phyloP scores from a whole-genome alignment of 2,329 filamentous ascomycete species.

The Cryphonectria parasitica region DNA sequence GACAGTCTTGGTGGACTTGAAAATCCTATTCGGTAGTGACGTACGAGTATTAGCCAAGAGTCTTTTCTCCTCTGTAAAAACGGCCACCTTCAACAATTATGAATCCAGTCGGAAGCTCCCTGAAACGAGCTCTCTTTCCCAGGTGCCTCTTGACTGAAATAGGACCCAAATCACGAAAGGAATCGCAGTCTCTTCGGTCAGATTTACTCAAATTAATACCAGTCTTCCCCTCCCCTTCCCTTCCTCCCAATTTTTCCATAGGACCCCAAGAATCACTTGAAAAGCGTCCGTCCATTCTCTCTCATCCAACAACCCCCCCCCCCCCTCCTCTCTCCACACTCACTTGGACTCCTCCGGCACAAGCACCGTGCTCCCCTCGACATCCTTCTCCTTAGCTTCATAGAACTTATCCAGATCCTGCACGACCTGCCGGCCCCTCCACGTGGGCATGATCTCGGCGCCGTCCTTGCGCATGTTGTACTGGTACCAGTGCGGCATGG shows the following conservation, averaged over 20 bases:
- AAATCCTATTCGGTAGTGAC: too few relatives aligned
- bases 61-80: background rate
- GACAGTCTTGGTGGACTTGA: too few relatives aligned
- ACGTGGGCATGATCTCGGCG: slow-evolving; percentile 48
- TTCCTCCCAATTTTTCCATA: too few relatives aligned
- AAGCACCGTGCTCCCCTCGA: slow-evolving; percentile 44
- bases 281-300: background rate
- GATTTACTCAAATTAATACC: background rate
- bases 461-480: slow-evolving; percentile 51
- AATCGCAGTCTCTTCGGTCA: background rate
- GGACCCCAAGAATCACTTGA: background rate
- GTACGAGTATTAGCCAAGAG: too few relatives aligned
- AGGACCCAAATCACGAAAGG: background rate
- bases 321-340: too few relatives aligned
- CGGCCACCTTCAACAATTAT: background rate
- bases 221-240: background rate
- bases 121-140: background rate
- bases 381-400: slow-evolving; percentile 36
- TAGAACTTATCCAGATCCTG: slow-evolving; percentile 48
- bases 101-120: background rate
- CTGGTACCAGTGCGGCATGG: slow-evolving; percentile 67
- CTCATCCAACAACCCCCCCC: too few relatives aligned
- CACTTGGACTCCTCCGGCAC: slow-evolving; percentile 36
- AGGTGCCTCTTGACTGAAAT: too few relatives aligned
- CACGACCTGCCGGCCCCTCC: slow-evolving; percentile 52